Base-by-base conservation (phyloP, 768 basidiomycete genomes). In the Hirschioporus abietinus region DNA sequence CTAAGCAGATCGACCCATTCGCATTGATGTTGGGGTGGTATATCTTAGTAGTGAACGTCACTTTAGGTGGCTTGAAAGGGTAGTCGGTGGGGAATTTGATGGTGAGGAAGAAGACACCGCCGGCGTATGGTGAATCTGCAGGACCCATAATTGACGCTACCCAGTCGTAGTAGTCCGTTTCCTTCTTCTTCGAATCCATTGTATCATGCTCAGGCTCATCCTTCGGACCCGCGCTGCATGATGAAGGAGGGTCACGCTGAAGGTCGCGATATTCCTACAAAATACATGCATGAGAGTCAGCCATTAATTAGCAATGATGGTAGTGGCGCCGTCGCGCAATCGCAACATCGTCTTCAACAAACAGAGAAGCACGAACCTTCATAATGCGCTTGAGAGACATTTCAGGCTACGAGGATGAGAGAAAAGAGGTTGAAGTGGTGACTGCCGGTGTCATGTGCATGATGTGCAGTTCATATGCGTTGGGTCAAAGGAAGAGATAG, bases 11-110 rank as follows among this genome's bases (percentile, higher is more conserved):
- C 70, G 94, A 96, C 58, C 97, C 97, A 74, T 99, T 99, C 72
- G 96, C 93, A 77, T 99, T 99, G 95, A 99, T 98, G 85, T 99
- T 99, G 36, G 96, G 96, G 80, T 99, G 96, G 79, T 98, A 99
- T 73, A 98, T 98, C 92, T 97, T 98, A 76, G 97, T 99, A 71
- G 95, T 96, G 80, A 99, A 99, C 83, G 91, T 91, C 81, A 99
- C 95, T 87, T 99, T 99, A 80, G 97, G 97, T 58, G 97, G 97
- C 82, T 99, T 98, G 90, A 99, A 99, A 26, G 97, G 97, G 83
- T 99, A 99, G 79, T 99, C 96, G 79, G 92, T 93, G 61, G 94
- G 93, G 86, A 95, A 95, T 59, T 84, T 87, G 77, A 96, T 95
- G 63, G 90, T 89, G 61, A 96, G 88, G 91, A 99, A 99, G 84